phyloP scores from a whole-genome alignment of 78 protist genomes.

The Mastigamoeba balamuthi region DNA sequence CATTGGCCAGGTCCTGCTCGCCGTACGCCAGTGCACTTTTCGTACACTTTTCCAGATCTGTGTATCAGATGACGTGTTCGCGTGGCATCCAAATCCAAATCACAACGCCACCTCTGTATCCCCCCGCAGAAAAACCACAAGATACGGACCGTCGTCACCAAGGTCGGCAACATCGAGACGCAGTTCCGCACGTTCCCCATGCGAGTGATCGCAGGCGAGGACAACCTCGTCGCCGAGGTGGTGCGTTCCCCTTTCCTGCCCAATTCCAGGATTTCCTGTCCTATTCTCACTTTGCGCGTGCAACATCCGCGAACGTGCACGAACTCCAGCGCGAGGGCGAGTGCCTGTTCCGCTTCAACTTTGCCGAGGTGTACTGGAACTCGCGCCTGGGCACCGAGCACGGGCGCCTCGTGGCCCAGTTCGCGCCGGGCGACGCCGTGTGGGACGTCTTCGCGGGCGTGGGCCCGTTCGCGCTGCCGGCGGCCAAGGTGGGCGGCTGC shows the following conservation, averaged over 20 bases:
- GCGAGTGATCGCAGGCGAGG: slow-evolving; percentile 86
- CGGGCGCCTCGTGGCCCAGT: slow-evolving; percentile 38
- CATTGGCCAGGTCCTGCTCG: slow-evolving; percentile 82
- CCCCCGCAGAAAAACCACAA: not conserved
- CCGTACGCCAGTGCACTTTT: too few relatives aligned
- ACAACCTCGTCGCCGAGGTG: slow-evolving; percentile 30
- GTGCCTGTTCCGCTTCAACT: slow-evolving; percentile 71
- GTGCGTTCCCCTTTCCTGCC: not conserved
- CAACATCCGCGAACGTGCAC: too few relatives aligned
- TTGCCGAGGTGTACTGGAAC: slow-evolving; percentile 91
- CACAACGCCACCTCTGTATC: too few relatives aligned
- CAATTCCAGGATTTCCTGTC: not conserved
- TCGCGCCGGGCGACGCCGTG: slow-evolving; percentile 3
- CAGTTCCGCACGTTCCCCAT: slow-evolving; percentile 82
- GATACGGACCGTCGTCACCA: slow-evolving; percentile 87
- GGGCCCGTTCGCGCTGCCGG: slow-evolving; percentile 95
- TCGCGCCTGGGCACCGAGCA: slow-evolving; percentile 81
- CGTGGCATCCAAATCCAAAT: not conserved
- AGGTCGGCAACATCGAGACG: slow-evolving; percentile 56
- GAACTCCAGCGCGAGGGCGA: slow-evolving; percentile 68
- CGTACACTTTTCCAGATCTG: too few relatives aligned
- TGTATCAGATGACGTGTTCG: not conserved
- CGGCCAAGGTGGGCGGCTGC: slow-evolving; percentile 45
- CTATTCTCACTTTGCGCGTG: too few relatives aligned
- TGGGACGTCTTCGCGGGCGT: slow-evolving; percentile 88